Evolutionary conservation across 208 protist genomes (phyloP).

Genomic region (Trichomonas tenax): DNA sequence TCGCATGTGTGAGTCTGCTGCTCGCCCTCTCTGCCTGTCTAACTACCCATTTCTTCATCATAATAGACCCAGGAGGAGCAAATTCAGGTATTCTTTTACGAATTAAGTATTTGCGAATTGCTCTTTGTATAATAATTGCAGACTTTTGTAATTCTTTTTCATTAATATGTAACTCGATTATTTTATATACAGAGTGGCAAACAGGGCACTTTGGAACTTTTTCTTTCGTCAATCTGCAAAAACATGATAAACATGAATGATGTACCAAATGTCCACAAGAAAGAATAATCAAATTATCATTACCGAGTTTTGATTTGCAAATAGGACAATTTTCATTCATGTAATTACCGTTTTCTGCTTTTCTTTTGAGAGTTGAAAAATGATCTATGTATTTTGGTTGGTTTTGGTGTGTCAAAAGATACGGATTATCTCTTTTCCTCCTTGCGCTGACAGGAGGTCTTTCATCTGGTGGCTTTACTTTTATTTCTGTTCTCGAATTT

Average conservation of each 20-base stretch:
- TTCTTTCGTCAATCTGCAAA: not conserved
- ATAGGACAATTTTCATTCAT: not conserved
- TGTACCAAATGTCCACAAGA: not conserved
- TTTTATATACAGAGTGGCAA: not conserved
- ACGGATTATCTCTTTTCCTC: not conserved
- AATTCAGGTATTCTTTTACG: not conserved
- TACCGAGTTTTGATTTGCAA: not conserved
- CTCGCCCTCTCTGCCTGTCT: not conserved
- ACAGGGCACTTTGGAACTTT: not conserved
- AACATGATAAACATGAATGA: not conserved
- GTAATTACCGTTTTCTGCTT: not conserved
- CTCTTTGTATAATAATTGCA: not conserved
- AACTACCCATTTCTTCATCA: not conserved
- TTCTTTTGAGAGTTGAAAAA: not conserved
- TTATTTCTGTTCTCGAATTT: not conserved
- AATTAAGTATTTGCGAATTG: not conserved
- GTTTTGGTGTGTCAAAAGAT: not conserved
- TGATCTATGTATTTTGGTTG: not conserved
- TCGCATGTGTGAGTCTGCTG: not conserved
- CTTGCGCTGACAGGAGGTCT: not conserved
- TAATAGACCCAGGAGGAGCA: not conserved
- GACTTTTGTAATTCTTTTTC: not conserved
- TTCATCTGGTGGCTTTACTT: not conserved
- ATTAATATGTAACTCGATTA: not conserved
- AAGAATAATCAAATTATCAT: not conserved